Conservation (phyloP, 768 basidiomycete genomes). For the Boletus barrowsii region DNA sequence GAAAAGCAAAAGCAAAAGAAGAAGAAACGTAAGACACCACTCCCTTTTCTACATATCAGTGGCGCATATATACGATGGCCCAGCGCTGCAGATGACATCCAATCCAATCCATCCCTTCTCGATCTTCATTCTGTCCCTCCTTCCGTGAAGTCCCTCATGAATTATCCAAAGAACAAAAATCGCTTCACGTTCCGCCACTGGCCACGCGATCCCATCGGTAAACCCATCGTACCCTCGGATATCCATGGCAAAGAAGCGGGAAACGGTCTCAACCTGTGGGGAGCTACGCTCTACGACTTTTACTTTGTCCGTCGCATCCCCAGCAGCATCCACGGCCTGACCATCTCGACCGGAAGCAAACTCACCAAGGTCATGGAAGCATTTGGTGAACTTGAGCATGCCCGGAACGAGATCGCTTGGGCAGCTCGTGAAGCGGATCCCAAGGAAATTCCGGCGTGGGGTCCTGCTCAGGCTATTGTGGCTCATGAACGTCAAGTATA, state of each 20-base stretch:
- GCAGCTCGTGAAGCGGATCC: constrained; percentile 21
- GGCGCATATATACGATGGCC: too few relatives aligned
- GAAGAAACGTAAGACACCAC: constrained; percentile 1
- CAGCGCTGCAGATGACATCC: neutral
- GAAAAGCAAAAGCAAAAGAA: constrained; percentile 1
- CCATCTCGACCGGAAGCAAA: constrained; percentile 22
- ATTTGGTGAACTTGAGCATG: constrained; percentile 17
- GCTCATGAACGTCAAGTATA: constrained; percentile 8
- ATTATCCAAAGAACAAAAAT: neutral
- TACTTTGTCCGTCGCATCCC: constrained; percentile 16
- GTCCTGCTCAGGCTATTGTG: constrained; percentile 15
- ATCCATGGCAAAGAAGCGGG: constrained; percentile 21
- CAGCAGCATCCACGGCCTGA: neutral
- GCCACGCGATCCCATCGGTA: constrained; percentile 28
- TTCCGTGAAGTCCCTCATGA: too few relatives aligned
- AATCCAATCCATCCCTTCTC: neutral
- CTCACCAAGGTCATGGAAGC: constrained; percentile 16
- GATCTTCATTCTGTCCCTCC: constrained; percentile 8
- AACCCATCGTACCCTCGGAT: constrained; percentile 2
- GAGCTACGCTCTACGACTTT: constrained; percentile 30
- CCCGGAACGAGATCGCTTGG: constrained; percentile 17
- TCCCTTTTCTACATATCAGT: neutral
- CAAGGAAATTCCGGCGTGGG: constrained; percentile 13
- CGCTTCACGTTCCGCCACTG: constrained; percentile 23
- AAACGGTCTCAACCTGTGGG: constrained; percentile 24